These are phyloP conservation scores for Filobasidium uniguttulatum DNA, from an alignment of 1,284 basidiomycete species.

Conservation along the genomic window DNA sequence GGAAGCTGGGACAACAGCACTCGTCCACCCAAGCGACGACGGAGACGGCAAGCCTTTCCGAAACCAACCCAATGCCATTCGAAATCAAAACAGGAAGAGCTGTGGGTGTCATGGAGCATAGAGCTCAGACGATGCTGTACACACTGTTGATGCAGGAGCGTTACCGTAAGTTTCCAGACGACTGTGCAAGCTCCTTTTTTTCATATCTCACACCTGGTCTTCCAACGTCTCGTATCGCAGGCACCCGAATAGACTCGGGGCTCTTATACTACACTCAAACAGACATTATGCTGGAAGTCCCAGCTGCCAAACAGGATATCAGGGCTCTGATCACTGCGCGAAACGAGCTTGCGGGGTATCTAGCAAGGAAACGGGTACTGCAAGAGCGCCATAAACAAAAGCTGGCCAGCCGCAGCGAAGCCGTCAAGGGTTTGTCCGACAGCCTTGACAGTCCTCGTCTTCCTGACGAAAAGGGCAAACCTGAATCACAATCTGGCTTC, in stretches of 20 bases:
- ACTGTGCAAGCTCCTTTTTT: conserved; percentile 11
- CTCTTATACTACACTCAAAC: conserved; percentile 88
- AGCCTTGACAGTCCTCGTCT: background rate
- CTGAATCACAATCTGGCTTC: too few species aligned
- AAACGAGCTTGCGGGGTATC: conserved; percentile 73
- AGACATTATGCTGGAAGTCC: conserved; percentile 71
- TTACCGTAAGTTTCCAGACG: conserved; percentile 47
- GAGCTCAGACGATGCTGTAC: conserved; percentile 96
- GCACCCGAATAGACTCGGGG: conserved; percentile 44
- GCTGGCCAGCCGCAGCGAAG: background rate
- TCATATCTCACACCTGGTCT: conserved; percentile 24
- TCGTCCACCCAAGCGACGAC: conserved; percentile 12
- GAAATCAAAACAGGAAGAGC: conserved; percentile 91
- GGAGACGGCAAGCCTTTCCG: background rate
- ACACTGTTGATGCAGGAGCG: conserved; percentile 81
- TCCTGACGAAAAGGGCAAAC: background rate
- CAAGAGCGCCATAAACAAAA: conserved; percentile 5
- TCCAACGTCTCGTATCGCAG: too few species aligned
- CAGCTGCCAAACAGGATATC: conserved; percentile 64
- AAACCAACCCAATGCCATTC: conserved; percentile 50
- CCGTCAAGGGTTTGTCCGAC: background rate
- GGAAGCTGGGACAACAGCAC: conserved; percentile 26
- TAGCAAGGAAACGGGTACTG: conserved; percentile 33
- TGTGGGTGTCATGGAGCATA: conserved; percentile 70
- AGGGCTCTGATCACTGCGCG: conserved; percentile 64